phyloP scores from a whole-genome alignment of 208 protist species.

The Trypanosoma caninum region DNA sequence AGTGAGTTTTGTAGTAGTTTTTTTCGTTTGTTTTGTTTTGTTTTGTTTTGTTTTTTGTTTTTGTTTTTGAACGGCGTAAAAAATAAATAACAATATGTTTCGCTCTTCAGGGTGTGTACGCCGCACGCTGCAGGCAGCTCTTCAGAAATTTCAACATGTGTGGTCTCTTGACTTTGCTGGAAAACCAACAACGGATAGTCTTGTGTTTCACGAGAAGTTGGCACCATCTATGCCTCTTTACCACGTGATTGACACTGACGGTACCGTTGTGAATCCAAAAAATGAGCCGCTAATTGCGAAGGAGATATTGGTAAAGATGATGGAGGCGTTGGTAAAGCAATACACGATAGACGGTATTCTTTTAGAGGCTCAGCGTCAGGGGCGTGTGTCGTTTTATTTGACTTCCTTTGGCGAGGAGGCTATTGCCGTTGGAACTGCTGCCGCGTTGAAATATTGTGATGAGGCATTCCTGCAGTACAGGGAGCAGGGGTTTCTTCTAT shows the following conservation, averaged over 20 bases:
- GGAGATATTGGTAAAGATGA: slow-evolving; percentile 59
- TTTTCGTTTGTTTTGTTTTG: no score
- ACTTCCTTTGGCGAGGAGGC: slow-evolving; percentile 96
- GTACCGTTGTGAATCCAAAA: slow-evolving; percentile 25
- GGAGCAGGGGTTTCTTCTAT: slow-evolving; percentile 74
- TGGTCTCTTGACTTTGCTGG: slow-evolving; percentile 70
- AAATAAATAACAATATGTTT: no score
- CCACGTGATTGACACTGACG: slow-evolving; percentile 62
- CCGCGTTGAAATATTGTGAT: slow-evolving; percentile 87
- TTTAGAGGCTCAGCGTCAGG: slow-evolving; percentile 93
- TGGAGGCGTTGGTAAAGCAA: slow-evolving; percentile 89
- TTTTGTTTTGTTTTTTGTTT: no score
- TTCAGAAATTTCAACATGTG: slow-evolving; percentile 43
- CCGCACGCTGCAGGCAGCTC: slow-evolving; percentile 29
- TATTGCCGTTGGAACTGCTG: slow-evolving; percentile 85
- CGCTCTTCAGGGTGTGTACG: slow-evolving; percentile 1
- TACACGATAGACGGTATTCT: slow-evolving; percentile 93
- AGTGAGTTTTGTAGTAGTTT: no score
- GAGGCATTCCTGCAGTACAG: slow-evolving; percentile 95
- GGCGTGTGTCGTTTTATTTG: slow-evolving; percentile 98
- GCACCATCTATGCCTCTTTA: slow-evolving; percentile 46
- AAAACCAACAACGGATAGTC: slow-evolving; percentile 36
- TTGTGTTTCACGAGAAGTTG: slow-evolving; percentile 43
- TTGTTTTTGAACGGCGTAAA: no score
- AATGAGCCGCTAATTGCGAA: slow-evolving; percentile 11